Conservation (phyloP, 345 rosid species). For the Eucalyptus sp. region DNA sequence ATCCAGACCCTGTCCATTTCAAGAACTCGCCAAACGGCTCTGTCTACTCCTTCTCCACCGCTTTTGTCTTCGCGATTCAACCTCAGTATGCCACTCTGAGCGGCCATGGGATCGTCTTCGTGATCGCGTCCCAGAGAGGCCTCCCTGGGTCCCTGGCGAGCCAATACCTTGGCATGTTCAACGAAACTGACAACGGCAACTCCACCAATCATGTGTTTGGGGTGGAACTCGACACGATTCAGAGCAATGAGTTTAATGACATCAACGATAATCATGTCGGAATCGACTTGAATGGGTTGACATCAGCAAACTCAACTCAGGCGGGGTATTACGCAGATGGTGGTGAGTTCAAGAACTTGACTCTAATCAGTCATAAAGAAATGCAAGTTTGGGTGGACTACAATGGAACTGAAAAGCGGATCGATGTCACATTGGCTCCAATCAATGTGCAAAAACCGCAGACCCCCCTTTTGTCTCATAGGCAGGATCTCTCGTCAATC, state of each 20-base stretch:
- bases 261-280: conserved; percentile 51
- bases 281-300: conserved; percentile 36
- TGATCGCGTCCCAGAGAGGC: conserved; percentile 35
- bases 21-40: conserved; percentile 18
- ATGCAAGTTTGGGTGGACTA: conserved; percentile 59
- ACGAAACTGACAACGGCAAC: conserved; percentile 19
- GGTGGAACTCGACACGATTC: conserved; percentile 42
- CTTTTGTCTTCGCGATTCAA: conserved; percentile 47
- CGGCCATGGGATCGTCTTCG: conserved; percentile 56
- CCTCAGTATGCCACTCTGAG: conserved; percentile 9
- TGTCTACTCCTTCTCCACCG: conserved; percentile 31
- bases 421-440: conserved; percentile 48
- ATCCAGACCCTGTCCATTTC: conserved; percentile 13
- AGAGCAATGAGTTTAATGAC: conserved; percentile 20
- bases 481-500: conserved; percentile 26
- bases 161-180: conserved; percentile 45
- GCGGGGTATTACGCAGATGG: conserved; percentile 24
- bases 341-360: background rate
- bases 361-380: conserved; percentile 5
- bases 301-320: conserved; percentile 12
- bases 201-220: conserved; percentile 34
- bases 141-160: conserved; percentile 22
- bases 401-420: conserved; percentile 4
- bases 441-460: conserved; percentile 18
- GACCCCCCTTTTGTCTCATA: conserved; percentile 24